Evolutionary conservation across 78 protist genomes (phyloP).

Genomic region (Chrysochromulina parva): DNA sequence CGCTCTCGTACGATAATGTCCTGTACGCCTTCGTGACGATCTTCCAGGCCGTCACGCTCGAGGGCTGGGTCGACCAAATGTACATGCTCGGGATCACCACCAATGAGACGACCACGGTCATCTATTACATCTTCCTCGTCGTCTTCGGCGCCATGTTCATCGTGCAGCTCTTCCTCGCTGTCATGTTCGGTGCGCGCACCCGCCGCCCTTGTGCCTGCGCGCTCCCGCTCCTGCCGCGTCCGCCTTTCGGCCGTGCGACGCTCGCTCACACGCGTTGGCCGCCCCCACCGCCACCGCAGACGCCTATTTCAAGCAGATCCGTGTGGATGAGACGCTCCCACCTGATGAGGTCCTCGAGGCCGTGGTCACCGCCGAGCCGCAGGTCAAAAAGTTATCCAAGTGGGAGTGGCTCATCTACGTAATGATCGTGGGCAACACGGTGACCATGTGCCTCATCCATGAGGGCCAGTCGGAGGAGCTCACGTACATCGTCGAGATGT

Average conservation of each 20-base stretch:
- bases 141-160: slow-evolving; percentile 32
- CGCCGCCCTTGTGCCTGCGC: background rate
- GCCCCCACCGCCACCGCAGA: too few species aligned
- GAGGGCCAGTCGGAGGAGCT: too few species aligned
- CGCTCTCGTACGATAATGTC: slow-evolving; percentile 51
- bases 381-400: background rate
- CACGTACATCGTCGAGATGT: background rate
- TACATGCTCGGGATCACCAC: background rate
- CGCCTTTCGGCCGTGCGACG: too few species aligned
- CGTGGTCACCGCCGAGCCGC: background rate
- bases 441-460: too few species aligned
- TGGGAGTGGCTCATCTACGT: too few species aligned
- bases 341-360: background rate
- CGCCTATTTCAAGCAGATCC: too few species aligned
- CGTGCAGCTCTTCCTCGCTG: background rate
- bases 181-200: background rate
- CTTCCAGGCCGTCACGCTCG: slow-evolving; percentile 36
- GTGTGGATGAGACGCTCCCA: too few species aligned
- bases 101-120: background rate
- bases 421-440: too few species aligned
- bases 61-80: slow-evolving; percentile 60
- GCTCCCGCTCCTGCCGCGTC: too few species aligned
- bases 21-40: background rate
- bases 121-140: slow-evolving; percentile 39
- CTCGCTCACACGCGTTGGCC: too few species aligned